Evolutionary conservation across 345 rosid genomes (phyloP), one percentile per base, ranked within the genome.

Genomic region (Camelina sativa): DNA sequence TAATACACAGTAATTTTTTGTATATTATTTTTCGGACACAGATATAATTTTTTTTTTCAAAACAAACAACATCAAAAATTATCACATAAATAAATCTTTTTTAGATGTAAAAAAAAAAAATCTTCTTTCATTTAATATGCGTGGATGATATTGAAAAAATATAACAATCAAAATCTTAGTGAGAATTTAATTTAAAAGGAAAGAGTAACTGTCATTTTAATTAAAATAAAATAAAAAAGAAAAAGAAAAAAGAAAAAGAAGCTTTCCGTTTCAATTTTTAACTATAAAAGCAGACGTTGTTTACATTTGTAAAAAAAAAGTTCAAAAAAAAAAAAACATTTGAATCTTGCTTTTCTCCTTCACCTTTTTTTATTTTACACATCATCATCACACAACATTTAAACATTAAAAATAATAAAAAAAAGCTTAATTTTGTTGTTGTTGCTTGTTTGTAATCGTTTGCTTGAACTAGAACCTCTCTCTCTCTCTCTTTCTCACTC

Each of bases 381-480:
- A 62, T 41, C 23, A 34, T 38, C 43, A 25, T 3, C 28, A 25
- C 28, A 10, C 23, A 8, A 61, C 6, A 15, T 32, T 32, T 32
- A 32, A 32, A 32, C 6, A 23, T 4, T 4, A 34, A 34, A 6
- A 32, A 34, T 0, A n/a, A 22, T 2, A 1, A 12, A 13, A 34
- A 23, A 23, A 50, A 48, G 35, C 3, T 51, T 19, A 52, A 25
- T 7, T 55, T 59, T 28, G 60, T 63, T 35, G 2, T 15, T 51
- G 4, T 19, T 4, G 22, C 3, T 9, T 57, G 72, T 57, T 28
- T 28, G 30, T 28, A 1, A 67, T 58, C 32, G 62, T 75, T 71
- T 65, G 72, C 62, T 71, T 71, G 20, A 57, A 71, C 72, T 46
- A 5, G 76, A 77, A 57, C 72, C 74, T 63, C 71, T 55, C 76